Conservation (phyloP, 2,329 filamentous ascomycete genomes). For the Epichloe gansuensis region DNA sequence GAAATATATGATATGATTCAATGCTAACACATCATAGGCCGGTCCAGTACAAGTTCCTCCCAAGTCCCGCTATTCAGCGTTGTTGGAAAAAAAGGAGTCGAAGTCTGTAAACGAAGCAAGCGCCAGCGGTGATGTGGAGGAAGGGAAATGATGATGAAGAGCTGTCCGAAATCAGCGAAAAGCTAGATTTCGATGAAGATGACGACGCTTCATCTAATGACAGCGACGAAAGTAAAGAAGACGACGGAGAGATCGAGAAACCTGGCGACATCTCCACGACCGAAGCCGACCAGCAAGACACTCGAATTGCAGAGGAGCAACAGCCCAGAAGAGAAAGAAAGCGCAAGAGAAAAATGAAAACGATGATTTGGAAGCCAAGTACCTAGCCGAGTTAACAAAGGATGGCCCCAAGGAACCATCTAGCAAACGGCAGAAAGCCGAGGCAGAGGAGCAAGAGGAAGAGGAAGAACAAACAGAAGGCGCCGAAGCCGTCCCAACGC, state of each 20-base stretch:
- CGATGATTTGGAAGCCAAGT: slow-evolving; percentile 58
- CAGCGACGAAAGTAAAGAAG: slow-evolving; percentile 11
- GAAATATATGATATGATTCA: background rate
- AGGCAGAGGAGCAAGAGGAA: slow-evolving; percentile 10
- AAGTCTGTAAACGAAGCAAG: slow-evolving; percentile 13
- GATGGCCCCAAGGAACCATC: slow-evolving; percentile 45
- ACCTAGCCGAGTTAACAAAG: slow-evolving; percentile 53
- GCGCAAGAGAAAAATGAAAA: slow-evolving; percentile 55
- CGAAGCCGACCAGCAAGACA: slow-evolving; percentile 8
- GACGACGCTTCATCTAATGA: slow-evolving; percentile 12
- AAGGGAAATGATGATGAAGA: slow-evolving; percentile 19
- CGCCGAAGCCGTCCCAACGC: slow-evolving; percentile 34
- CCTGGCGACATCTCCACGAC: background rate
- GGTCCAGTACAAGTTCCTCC: slow-evolving; percentile 37
- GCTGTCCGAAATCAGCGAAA: slow-evolving; percentile 15
- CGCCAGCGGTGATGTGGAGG: slow-evolving; percentile 16
- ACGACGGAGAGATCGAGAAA: slow-evolving; percentile 8
- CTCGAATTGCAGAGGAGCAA: slow-evolving; percentile 23
- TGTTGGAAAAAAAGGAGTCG: slow-evolving; percentile 22
- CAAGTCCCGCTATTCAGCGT: slow-evolving; percentile 31
- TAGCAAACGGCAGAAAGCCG: slow-evolving; percentile 41
- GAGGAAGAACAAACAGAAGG: slow-evolving; percentile 27
- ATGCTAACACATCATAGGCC: slow-evolving; percentile 22
- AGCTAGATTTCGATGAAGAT: slow-evolving; percentile 18
- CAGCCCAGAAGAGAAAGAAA: slow-evolving; percentile 39